Evolutionary conservation across 805 yeast genomes (phyloP).

Genomic region (Cyberlindnera maclurae): DNA sequence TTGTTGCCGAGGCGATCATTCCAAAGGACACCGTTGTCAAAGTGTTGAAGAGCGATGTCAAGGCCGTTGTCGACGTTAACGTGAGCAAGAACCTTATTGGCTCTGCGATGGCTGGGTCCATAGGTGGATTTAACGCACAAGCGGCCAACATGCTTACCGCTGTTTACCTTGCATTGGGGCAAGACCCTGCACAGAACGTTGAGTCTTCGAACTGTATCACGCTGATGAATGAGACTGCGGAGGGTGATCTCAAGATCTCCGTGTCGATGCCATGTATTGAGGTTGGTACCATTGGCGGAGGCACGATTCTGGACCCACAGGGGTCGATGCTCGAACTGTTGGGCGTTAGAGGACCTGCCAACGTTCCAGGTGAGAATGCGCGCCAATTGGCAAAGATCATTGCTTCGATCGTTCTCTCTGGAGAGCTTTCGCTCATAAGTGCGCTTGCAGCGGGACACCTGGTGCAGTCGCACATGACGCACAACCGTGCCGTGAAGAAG

Average conservation of each 20-base stretch:
- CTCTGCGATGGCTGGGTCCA: slow-evolving; percentile 96
- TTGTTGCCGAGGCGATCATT: slow-evolving; percentile 91
- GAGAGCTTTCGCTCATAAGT: slow-evolving; percentile 88
- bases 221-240: slow-evolving; percentile 68
- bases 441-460: slow-evolving; percentile 98
- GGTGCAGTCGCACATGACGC: slow-evolving; percentile 96
- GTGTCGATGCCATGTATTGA: slow-evolving; percentile 99
- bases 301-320: slow-evolving; percentile 96
- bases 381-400: slow-evolving; percentile 87
- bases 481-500: slow-evolving; percentile 51
- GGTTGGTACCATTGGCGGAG: slow-evolving; percentile 99
- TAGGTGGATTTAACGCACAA: slow-evolving; percentile 98
- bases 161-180: slow-evolving; percentile 90
- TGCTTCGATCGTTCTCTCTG: slow-evolving; percentile 93
- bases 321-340: slow-evolving; percentile 90
- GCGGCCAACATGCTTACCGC: slow-evolving; percentile 97
- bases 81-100: slow-evolving; percentile 87
- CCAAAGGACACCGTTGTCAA: slow-evolving; percentile 74
- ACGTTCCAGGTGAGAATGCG: slow-evolving; percentile 91
- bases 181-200: slow-evolving; percentile 99
- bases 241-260: slow-evolving; percentile 80
- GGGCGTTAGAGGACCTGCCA: slow-evolving; percentile 93
- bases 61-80: slow-evolving; percentile 85
- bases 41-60: slow-evolving; percentile 87
- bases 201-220: slow-evolving; percentile 98